Percentiles rank a stretch among this genome's conserved stretches.
phyloP scores from a whole-genome alignment of 148 eudicot genomes.

The Limonium bicolor region DNA sequence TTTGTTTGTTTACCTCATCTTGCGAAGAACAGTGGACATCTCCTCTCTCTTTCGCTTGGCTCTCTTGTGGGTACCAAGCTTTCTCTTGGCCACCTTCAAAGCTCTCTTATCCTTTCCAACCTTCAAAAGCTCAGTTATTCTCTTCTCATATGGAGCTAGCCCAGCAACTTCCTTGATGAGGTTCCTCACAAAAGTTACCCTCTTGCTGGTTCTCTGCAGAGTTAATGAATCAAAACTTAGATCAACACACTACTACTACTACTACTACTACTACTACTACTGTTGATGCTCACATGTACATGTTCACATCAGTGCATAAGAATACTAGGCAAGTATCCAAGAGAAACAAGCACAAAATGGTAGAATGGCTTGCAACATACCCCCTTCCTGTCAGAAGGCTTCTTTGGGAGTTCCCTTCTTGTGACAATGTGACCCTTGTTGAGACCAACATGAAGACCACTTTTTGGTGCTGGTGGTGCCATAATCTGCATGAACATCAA shows the following conservation, averaged over 20 bases:
- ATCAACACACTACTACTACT: too few relatives aligned
- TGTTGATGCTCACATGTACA: too few relatives aligned
- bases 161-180: conserved; percentile 33
- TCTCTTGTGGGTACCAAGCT: conserved; percentile 53
- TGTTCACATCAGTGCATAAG: too few relatives aligned
- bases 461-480: conserved; percentile 27
- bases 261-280: too few relatives aligned
- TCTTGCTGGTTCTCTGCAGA: conserved; percentile 32
- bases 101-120: conserved; percentile 52
- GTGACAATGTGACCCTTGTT: conserved; percentile 33
- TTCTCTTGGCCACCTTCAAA: conserved; percentile 37
- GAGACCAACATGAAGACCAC: conserved; percentile 29
- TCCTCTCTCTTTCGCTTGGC: conserved; percentile 53
- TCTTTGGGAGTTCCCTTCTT: conserved; percentile 24
- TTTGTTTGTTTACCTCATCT: conserved; percentile 17
- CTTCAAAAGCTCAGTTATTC: conserved; percentile 36
- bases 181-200: conserved; percentile 21
- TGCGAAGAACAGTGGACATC: conserved; percentile 44
- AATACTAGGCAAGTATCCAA: too few relatives aligned
- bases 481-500: conserved; percentile 15
- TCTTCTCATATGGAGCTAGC: conserved; percentile 30
- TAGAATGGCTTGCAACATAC: too few relatives aligned
- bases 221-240: neutral
- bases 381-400: conserved; percentile 34
- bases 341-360: too few relatives aligned